These are phyloP conservation scores for Aspergillus sp. DNA, from an alignment of 2,329 filamentous ascomycete genomes.

Conservation along the genomic window DNA sequence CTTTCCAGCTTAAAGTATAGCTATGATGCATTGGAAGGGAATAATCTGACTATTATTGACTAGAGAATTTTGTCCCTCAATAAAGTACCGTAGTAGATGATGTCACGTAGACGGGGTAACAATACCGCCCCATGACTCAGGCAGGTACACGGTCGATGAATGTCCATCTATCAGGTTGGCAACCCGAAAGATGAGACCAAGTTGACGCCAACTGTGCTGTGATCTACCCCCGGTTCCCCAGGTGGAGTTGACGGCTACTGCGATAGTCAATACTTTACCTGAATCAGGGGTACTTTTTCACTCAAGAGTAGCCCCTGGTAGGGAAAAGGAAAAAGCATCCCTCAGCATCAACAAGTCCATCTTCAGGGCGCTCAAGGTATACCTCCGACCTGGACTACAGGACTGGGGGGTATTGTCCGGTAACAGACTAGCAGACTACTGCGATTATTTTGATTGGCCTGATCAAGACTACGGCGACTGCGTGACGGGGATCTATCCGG, in stretches of 20 bases:
- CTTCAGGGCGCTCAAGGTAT: background rate
- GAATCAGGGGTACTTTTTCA: background rate
- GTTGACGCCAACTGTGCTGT: background rate
- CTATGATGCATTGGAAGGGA: background rate
- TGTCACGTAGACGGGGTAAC: slow-evolving; percentile 9
- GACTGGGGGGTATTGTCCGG: slow-evolving; percentile 2
- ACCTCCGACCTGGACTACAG: background rate
- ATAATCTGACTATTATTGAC: too few species aligned
- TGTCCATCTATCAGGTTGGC: background rate
- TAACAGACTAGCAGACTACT: background rate
- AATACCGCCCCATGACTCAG: slow-evolving; percentile 3
- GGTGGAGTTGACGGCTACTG: background rate
- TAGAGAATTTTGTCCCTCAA: background rate
- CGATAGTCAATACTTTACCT: background rate
- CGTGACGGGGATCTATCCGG: slow-evolving; percentile 16
- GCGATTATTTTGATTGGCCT: slow-evolving; percentile 6
- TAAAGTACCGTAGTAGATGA: background rate
- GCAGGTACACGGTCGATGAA: background rate
- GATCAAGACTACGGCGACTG: slow-evolving; percentile 2
- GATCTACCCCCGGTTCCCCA: background rate
- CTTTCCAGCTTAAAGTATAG: background rate
- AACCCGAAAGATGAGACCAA: background rate
- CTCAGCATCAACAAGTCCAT: background rate
- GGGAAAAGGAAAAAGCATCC: background rate
- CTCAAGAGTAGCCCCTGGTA: background rate